These are phyloP conservation scores for Pseudogymnoascus sp. DNA, from an alignment of 2,329 filamentous ascomycete species.

Conservation along the genomic window DNA sequence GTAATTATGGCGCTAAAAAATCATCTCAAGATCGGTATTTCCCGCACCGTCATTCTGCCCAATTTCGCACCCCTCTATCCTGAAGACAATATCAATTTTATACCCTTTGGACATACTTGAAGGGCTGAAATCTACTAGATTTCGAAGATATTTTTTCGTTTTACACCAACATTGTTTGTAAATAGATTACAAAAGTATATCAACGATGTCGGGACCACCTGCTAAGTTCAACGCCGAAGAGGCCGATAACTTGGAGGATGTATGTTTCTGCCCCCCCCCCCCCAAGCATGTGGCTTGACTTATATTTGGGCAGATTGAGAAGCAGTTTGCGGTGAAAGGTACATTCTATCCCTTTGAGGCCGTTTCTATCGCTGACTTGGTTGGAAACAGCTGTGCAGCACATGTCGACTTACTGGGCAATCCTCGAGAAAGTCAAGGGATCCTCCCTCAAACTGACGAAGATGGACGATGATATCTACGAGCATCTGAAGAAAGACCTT, in stretches of 20 bases:
- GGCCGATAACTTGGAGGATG: conserved; percentile 62
- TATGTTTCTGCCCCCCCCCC: conserved; percentile 31
- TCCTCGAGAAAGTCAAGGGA: conserved; percentile 83
- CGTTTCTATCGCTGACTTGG: not conserved
- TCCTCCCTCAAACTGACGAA: conserved; percentile 87
- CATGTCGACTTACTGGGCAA: conserved; percentile 93
- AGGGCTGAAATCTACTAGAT: not conserved
- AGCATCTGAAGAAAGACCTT: conserved; percentile 79
- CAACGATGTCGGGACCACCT: conserved; percentile 18
- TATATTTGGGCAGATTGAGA: conserved; percentile 67
- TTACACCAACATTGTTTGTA: not conserved
- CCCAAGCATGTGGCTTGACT: conserved; percentile 11
- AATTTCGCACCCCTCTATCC: not conserved
- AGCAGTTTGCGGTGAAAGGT: conserved; percentile 98
- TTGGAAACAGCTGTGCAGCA: conserved; percentile 66
- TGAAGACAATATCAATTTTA: not conserved
- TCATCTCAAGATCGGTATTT: conserved; percentile 3
- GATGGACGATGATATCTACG: conserved; percentile 89
- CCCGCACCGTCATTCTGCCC: conserved; percentile 6
- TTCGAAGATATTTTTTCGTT: not conserved
- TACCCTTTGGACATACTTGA: not conserved
- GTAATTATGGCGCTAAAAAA: not conserved
- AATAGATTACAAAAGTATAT: not conserved
- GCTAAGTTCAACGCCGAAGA: conserved; percentile 46
- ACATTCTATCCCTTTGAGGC: conserved; percentile 9